Evolutionary conservation across 768 basidiomycete genomes (phyloP).

Genomic region (Pleurotus cornucopiae): DNA sequence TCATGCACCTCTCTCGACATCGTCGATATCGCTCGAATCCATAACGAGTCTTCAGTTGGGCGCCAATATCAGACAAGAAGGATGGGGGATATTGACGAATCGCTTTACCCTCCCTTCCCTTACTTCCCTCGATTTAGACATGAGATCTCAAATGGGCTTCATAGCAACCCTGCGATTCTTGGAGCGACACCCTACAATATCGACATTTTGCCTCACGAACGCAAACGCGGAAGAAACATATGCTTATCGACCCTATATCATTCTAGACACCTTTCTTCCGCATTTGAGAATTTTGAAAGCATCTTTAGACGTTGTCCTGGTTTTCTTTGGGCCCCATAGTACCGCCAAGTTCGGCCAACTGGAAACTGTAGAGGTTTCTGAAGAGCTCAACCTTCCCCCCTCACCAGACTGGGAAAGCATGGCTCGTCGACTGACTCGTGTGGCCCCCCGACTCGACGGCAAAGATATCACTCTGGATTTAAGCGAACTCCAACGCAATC

Average conservation of each 20-base stretch:
- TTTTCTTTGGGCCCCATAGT: neutral
- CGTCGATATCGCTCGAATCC: too few relatives aligned
- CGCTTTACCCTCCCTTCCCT: conserved; percentile 18
- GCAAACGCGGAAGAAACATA: conserved; percentile 6
- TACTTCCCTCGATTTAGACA: conserved; percentile 12
- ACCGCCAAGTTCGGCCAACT: neutral
- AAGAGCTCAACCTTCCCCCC: neutral
- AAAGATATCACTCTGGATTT: neutral
- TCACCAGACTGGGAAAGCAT: neutral
- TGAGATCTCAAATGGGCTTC: conserved; percentile 15
- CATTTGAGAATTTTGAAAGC: conserved; percentile 12
- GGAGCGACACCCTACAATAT: conserved; percentile 19
- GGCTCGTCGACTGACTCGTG: neutral
- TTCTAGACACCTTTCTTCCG: conserved; percentile 12
- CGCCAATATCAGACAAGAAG: too few relatives aligned
- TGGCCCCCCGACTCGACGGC: neutral
- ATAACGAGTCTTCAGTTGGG: too few relatives aligned
- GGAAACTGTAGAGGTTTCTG: neutral
- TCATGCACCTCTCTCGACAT: too few relatives aligned
- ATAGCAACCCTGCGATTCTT: conserved; percentile 17
- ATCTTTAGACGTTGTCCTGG: neutral
- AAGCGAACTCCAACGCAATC: too few relatives aligned
- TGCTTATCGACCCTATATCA: neutral
- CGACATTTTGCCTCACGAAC: conserved; percentile 12
- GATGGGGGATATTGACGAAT: too few relatives aligned